Base-by-base conservation (phyloP, 495 filamentous ascomycete genomes). In the Platismatia glauca region DNA sequence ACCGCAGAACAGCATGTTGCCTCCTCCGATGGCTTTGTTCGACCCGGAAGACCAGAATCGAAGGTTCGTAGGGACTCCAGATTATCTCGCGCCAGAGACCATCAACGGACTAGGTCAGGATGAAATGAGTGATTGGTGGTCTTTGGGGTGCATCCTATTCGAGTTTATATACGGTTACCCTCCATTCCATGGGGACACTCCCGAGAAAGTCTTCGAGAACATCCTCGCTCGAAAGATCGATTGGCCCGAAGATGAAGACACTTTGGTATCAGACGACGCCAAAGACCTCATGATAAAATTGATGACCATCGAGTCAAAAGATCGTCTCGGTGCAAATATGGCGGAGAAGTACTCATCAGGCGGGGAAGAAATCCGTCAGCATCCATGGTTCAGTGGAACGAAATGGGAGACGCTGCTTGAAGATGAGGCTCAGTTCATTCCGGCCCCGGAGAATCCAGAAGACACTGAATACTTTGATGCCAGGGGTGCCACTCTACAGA, bases 101-200 rank as follows among this genome's bases (percentile, higher is more conserved):
- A 96, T 98, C 71, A 91, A 89, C 69, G 94, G 94, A 57, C 82
- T 89, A 64, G 90, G 92, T 0, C 94, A 97, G 74, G 94, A 98
- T 71, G 91, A 97, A 71, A 92, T 91, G 66, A 97, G 94, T 72
- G 94, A 98, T 82, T 98, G 94, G 94, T 98, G 94, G 94, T 97
- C 94, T 9, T 77, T 98, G 53, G 94, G 94, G 3, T 97, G 94
- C 69, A 97, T 98, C 63, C 78, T 97, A 75, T 98, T 97, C 71
- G 94, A 98, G 67, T 97, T 96, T 64, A 77, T 98, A 24, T 97
- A 89, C 71, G 88, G 94, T 59, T 82, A 89, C 74, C 94, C 94
- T 2, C 94, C 94, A 27, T 98, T 98, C 74, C 91, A 98, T 71
- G 94, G 90, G 8, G 78, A 79, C 22, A 89, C 90, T 46, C 94